Conservation (phyloP, 108 stramenopile genomes). For the Parmales sp. region DNA sequence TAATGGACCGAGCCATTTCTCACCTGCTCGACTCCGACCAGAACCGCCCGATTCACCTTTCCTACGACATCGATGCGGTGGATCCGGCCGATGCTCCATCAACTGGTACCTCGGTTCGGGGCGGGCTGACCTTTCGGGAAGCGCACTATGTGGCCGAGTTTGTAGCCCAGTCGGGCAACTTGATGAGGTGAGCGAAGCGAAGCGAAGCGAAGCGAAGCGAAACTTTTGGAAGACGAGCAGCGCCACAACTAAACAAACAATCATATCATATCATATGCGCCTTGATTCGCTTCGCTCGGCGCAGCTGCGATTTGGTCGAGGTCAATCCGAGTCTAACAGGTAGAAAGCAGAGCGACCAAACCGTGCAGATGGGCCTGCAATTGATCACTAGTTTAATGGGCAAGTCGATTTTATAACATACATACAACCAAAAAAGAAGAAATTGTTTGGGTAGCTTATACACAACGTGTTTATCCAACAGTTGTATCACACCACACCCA, state of each 20-base stretch:
- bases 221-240: too few species aligned
- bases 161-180: constrained; percentile 60
- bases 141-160: constrained; percentile 91
- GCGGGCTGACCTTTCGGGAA: constrained; percentile 95
- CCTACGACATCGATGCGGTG: constrained; percentile 95
- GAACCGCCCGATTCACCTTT: constrained; percentile 67
- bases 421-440: too few species aligned
- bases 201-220: too few species aligned
- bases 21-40: constrained; percentile 62
- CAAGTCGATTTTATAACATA: constrained; percentile 57
- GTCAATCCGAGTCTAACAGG: constrained; percentile 78
- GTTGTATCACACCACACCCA: too few species aligned
- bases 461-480: too few species aligned
- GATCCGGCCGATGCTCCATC: constrained; percentile 93
- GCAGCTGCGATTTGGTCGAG: constrained; percentile 96
- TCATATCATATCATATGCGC: neutral
- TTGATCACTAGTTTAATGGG: constrained; percentile 74
- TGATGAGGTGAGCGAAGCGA: too few species aligned
- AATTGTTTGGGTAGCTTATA: too few species aligned
- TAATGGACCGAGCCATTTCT: constrained; percentile 86
- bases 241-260: too few species aligned
- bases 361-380: constrained; percentile 65
- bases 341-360: constrained; percentile 62
- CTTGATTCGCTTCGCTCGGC: constrained; percentile 32
- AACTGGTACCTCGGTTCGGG: constrained; percentile 93